Evolutionary conservation across 2,329 filamentous ascomycete genomes (phyloP).

Genomic region (Coniosporium tulheliwenetii): DNA sequence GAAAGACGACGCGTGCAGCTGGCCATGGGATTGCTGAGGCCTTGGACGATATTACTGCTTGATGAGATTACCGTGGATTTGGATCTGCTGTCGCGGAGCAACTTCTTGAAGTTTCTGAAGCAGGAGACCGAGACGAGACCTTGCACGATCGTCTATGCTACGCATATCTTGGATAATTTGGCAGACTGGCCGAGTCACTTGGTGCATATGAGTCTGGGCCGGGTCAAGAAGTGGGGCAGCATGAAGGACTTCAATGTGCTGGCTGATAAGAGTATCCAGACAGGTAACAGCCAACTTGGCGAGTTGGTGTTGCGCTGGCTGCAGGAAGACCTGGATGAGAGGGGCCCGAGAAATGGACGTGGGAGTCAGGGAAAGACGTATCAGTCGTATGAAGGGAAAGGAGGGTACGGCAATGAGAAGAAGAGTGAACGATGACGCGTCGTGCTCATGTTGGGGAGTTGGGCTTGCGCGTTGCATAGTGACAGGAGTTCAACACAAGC

Average conservation of each 20-base stretch:
- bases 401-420: conserved; percentile 48
- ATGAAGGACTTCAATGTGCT: conserved; percentile 53
- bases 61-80: conserved; percentile 97
- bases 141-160: conserved; percentile 94
- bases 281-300: conserved; percentile 70
- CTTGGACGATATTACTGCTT: conserved; percentile 79
- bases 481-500: too few relatives aligned
- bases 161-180: conserved; percentile 91
- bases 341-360: conserved; percentile 56
- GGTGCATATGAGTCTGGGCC: conserved; percentile 86
- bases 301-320: conserved; percentile 84
- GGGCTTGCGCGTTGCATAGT: too few relatives aligned
- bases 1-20: conserved; percentile 85
- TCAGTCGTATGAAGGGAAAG: conserved; percentile 39
- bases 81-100: conserved; percentile 68
- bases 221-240: conserved; percentile 71
- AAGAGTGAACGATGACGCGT: too few relatives aligned
- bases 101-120: conserved; percentile 78
- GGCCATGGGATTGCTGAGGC: conserved; percentile 84
- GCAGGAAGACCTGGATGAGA: conserved; percentile 58
- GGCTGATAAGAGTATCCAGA: conserved; percentile 29
- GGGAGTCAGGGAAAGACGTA: conserved; percentile 52
- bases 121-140: conserved; percentile 65
- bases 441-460: too few relatives aligned
- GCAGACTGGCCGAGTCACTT: conserved; percentile 91